Conservation (phyloP, 2,329 filamentous ascomycete genomes). For the Colletotrichum tropicale region DNA sequence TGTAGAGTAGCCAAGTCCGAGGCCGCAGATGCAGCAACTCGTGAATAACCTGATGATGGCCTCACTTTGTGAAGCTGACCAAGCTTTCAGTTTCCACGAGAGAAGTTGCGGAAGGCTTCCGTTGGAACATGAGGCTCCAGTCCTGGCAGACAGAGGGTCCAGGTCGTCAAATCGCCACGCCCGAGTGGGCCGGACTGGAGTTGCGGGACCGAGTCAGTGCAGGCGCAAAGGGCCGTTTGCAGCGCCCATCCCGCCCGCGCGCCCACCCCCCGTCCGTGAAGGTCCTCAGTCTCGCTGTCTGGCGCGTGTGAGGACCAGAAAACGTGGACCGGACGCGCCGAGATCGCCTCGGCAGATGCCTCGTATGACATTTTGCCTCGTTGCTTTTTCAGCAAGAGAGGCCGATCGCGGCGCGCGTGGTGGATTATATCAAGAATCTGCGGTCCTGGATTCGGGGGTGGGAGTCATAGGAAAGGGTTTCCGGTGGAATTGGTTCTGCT, state of each 20-base stretch:
- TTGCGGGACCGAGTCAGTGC: slow-evolving; percentile 10
- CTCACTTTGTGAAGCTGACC: not conserved
- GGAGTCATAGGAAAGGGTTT: not conserved
- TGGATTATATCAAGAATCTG: slow-evolving; percentile 17
- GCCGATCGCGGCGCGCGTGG: slow-evolving; percentile 14
- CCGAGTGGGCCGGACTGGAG: slow-evolving; percentile 12
- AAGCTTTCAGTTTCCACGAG: not conserved
- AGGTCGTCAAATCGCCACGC: slow-evolving; percentile 8
- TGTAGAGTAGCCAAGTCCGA: not conserved
- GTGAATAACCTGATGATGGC: not conserved
- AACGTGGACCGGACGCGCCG: slow-evolving; percentile 8
- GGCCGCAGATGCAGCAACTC: not conserved
- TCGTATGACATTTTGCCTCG: slow-evolving; percentile 11
- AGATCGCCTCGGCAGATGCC: slow-evolving; percentile 15
- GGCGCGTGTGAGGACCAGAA: not conserved
- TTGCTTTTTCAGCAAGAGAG: not conserved
- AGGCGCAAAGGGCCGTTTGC: not conserved
- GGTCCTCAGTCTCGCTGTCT: not conserved
- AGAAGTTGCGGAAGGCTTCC: slow-evolving; percentile 5
- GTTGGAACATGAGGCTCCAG: slow-evolving; percentile 10
- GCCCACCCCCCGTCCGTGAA: not conserved
- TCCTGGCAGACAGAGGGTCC: not conserved
- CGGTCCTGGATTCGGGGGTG: not conserved
- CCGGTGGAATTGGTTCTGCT: not conserved
- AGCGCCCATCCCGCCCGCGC: not conserved